A percentile compares a stretch with the other conserved stretches of the same genome.
Conservation (phyloP, 495 filamentous ascomycete species). For the Penicillium fimorum region DNA sequence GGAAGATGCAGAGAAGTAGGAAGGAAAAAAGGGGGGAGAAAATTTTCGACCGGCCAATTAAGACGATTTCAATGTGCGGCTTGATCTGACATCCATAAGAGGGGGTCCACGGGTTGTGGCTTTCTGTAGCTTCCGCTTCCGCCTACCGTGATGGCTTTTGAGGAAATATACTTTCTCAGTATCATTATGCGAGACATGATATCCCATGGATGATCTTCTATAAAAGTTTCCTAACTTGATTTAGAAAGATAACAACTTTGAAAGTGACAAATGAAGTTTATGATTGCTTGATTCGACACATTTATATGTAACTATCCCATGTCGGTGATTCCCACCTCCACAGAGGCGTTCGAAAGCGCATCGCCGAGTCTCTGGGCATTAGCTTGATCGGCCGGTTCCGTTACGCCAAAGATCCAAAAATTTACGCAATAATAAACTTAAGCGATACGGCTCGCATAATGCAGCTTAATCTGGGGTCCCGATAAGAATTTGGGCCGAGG, state of each 20-base stretch:
- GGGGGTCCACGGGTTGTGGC: background rate
- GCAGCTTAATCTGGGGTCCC: conserved; percentile 3
- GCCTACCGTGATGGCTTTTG: too few species aligned
- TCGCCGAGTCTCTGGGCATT: conserved; percentile 3
- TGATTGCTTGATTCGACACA: too few species aligned
- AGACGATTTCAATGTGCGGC: too few species aligned
- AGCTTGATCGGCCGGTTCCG: background rate
- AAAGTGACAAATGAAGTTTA: too few species aligned
- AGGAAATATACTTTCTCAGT: background rate
- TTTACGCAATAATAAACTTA: conserved; percentile 1
- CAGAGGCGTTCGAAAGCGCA: background rate
- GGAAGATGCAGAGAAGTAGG: conserved; percentile 12
- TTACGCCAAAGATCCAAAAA: background rate
- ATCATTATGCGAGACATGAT: background rate
- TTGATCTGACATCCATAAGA: background rate
- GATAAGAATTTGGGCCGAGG: conserved; percentile 5
- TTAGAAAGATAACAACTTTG: too few species aligned
- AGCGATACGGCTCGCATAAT: conserved; percentile 3
- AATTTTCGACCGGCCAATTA: background rate
- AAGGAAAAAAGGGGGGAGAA: background rate
- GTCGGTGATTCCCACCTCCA: background rate
- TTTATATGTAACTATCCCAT: background rate
- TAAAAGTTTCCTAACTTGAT: too few species aligned
- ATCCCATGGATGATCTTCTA: conserved; percentile 5
- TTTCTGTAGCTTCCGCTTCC: background rate